phyloP scores from a whole-genome alignment of 768 basidiomycete species.

The Dioszegia hungarica region DNA sequence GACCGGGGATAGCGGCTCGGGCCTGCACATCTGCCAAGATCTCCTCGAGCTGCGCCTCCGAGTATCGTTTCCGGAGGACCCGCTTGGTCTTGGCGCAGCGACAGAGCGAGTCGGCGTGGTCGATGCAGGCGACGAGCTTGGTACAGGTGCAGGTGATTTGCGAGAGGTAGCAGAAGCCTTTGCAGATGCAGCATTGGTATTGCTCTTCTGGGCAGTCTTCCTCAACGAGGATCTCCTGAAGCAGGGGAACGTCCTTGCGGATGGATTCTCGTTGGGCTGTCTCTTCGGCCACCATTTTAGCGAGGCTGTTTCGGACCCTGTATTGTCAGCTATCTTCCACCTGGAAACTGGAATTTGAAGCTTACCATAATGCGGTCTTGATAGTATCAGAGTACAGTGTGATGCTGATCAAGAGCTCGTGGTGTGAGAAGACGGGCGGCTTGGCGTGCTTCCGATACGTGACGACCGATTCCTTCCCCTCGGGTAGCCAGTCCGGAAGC shows the following conservation, averaged over 20 bases:
- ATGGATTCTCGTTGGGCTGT: conserved; percentile 62
- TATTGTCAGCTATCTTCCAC: neutral
- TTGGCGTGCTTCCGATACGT: conserved; percentile 87
- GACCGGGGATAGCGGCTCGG: conserved; percentile 65
- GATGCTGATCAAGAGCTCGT: conserved; percentile 94
- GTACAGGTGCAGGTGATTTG: conserved; percentile 81
- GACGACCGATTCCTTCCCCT: conserved; percentile 79
- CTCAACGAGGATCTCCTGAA: conserved; percentile 67
- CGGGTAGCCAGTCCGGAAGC: conserved; percentile 86
- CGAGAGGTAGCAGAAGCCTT: conserved; percentile 89
- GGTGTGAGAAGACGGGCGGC: conserved; percentile 94
- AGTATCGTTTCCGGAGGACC: conserved; percentile 71
- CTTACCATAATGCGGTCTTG: conserved; percentile 86
- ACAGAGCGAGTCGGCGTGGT: conserved; percentile 76
- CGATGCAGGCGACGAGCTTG: conserved; percentile 70
- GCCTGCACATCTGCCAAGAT: conserved; percentile 63
- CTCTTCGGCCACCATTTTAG: conserved; percentile 86
- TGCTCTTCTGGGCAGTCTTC: conserved; percentile 86
- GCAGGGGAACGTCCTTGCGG: conserved; percentile 54
- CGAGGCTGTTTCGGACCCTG: conserved; percentile 77
- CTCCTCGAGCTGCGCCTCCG: conserved; percentile 69
- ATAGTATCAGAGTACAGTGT: conserved; percentile 90
- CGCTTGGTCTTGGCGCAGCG: conserved; percentile 58
- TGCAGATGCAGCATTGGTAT: conserved; percentile 91
- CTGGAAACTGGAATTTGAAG: conserved; percentile 2